Percentiles rank a stretch among this genome's conserved stretches.
Conservation (phyloP, 768 basidiomycete species). For the Lyophyllum decastes region DNA sequence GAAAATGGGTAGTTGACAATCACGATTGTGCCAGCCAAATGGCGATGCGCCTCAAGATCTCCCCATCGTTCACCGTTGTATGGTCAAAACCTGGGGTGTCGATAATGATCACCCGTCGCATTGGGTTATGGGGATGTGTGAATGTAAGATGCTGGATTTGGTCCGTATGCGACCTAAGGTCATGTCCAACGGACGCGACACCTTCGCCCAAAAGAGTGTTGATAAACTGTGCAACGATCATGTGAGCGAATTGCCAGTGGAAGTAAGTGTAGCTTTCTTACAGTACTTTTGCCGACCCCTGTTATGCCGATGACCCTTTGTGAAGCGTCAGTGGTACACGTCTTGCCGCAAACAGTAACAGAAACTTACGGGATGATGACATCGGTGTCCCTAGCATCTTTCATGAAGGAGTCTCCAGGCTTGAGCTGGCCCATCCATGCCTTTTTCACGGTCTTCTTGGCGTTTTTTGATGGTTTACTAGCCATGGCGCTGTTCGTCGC, state of each 20-base stretch:
- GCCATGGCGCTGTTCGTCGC: neutral
- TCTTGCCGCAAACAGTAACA: neutral
- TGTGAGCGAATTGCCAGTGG: neutral
- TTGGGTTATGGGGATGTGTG: constrained; percentile 13
- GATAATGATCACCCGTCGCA: constrained; percentile 18
- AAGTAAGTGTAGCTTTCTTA: neutral
- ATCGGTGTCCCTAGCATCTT: constrained; percentile 13
- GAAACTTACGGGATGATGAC: constrained; percentile 17
- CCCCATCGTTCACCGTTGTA: constrained; percentile 19
- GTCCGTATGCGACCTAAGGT: constrained; percentile 18
- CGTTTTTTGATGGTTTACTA: neutral
- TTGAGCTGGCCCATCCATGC: neutral
- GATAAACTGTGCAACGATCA: constrained; percentile 21
- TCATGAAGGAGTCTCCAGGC: constrained; percentile 7
- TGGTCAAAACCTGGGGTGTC: constrained; percentile 28
- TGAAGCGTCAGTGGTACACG: neutral
- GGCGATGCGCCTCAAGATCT: constrained; percentile 22
- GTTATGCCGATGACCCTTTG: constrained; percentile 19
- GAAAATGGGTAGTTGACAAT: neutral
- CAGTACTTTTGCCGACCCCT: constrained; percentile 22
- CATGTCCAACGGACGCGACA: constrained; percentile 15
- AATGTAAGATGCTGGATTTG: constrained; percentile 20
- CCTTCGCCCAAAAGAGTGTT: constrained; percentile 21
- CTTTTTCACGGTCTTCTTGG: neutral
- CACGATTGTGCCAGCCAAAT: constrained; percentile 23